A percentile compares a stretch with the other conserved stretches of the same genome.
These are phyloP conservation scores for Aethionema arabicum DNA, from an alignment of 345 rosid species.

Conservation along the genomic window DNA sequence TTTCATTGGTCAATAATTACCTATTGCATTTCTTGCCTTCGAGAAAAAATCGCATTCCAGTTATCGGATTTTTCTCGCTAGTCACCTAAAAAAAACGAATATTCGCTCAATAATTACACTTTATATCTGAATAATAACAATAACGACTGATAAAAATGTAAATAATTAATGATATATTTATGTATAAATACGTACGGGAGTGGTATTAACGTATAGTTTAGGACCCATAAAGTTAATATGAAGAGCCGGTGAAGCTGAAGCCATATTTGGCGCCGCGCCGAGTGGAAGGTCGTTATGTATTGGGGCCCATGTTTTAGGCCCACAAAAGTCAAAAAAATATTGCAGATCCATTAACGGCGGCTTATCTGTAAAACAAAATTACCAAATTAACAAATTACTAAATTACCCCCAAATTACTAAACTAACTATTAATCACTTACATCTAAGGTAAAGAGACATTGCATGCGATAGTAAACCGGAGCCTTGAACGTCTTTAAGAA, in stretches of 20 bases:
- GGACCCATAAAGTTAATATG: slow-evolving; percentile 76
- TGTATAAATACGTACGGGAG: slow-evolving; percentile 46
- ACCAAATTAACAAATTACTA: slow-evolving; percentile 15
- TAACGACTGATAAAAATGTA: not conserved
- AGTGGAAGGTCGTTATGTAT: slow-evolving; percentile 85
- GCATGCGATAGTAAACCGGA: slow-evolving; percentile 89
- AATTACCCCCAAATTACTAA: not conserved
- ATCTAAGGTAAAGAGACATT: slow-evolving; percentile 88
- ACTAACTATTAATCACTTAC: slow-evolving; percentile 35
- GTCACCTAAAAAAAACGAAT: slow-evolving; percentile 45
- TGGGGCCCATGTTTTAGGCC: slow-evolving; percentile 85
- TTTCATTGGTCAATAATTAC: slow-evolving; percentile 35
- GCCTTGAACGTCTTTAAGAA: slow-evolving; percentile 74
- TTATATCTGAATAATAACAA: no score
- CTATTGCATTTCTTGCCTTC: slow-evolving; percentile 95
- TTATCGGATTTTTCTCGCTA: slow-evolving; percentile 57
- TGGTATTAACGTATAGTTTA: slow-evolving; percentile 75
- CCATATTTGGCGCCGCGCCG: slow-evolving; percentile 66
- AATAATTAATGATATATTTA: not conserved
- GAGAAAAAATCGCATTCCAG: slow-evolving; percentile 79
- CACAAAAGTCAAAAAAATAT: slow-evolving; percentile 76
- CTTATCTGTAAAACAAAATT: slow-evolving; percentile 54
- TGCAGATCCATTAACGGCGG: slow-evolving; percentile 71
- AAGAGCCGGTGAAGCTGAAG: slow-evolving; percentile 58
- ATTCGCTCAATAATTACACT: not conserved